A percentile compares a stretch with the other conserved stretches of the same genome.
These are phyloP conservation scores for Aureobasidium melanogenum DNA, from an alignment of 2,329 filamentous ascomycete genomes.

Conservation along the genomic window DNA sequence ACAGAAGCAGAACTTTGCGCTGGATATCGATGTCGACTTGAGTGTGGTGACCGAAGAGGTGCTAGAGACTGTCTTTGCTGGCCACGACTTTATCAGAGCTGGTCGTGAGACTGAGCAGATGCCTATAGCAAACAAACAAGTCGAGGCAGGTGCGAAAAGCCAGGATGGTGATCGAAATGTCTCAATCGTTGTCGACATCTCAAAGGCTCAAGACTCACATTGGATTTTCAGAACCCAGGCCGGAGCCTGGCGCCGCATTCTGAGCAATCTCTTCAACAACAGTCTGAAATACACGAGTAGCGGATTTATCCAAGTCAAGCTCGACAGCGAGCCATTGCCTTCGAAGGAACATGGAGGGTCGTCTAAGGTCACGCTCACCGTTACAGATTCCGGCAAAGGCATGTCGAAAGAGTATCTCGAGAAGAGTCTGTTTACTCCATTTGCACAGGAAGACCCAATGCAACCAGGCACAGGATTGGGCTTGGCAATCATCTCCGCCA, in stretches of 20 bases:
- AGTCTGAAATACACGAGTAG: slow-evolving; percentile 37
- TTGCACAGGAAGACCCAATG: slow-evolving; percentile 54
- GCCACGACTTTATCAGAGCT: slow-evolving; percentile 34
- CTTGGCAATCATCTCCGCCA: slow-evolving; percentile 51
- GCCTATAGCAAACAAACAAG: background rate
- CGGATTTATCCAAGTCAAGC: slow-evolving; percentile 31
- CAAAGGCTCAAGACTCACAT: slow-evolving; percentile 3
- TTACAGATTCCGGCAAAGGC: slow-evolving; percentile 57
- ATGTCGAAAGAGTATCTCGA: slow-evolving; percentile 56
- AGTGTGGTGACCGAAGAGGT: slow-evolving; percentile 12
- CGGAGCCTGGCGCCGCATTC: slow-evolving; percentile 35
- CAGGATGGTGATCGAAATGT: background rate
- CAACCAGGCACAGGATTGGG: slow-evolving; percentile 56
- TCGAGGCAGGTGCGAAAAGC: background rate
- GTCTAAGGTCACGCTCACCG: slow-evolving; percentile 17
- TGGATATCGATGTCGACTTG: slow-evolving; percentile 11
- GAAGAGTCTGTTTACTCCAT: slow-evolving; percentile 54
- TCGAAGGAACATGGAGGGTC: background rate
- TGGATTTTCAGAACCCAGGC: slow-evolving; percentile 39
- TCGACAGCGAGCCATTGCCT: background rate
- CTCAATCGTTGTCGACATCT: slow-evolving; percentile 7
- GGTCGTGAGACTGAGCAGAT: slow-evolving; percentile 6
- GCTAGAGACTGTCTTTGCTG: slow-evolving; percentile 19
- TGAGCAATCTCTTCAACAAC: slow-evolving; percentile 42
- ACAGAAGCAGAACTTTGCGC: slow-evolving; percentile 4